Evolutionary conservation across 345 rosid species (phyloP), one percentile per base, ranked within the genome.

Genomic region (Cardamine occulta): DNA sequence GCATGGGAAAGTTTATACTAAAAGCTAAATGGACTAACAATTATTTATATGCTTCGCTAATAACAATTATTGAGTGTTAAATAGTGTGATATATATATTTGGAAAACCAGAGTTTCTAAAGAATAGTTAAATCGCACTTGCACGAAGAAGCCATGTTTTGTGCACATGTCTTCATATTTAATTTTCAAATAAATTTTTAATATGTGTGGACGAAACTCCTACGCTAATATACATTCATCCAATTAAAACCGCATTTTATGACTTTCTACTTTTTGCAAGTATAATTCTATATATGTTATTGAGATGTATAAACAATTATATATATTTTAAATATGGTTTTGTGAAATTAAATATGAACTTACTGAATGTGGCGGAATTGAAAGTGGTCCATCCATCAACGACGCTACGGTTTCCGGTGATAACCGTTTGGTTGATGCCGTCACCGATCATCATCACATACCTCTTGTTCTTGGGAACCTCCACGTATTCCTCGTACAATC

Each of bases 331-430:
- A 32, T 42, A 56, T 12, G 12, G 39, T n/a, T 39, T 39, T 29
- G 72, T 32, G 63, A 42, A 45, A 73, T 7, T 18, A 21, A 13
- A 64, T 44, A 28, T 8, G 66, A 39, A 74, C 80, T 66, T 81
- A 77, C 72, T 80, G 64, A 90, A 92, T 54, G 99, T 92, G 4
- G 97, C 97, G 24, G 99, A 95, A 44, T 89, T 86, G 82, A 92
- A 92, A 28, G 97, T 95, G 26, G 96, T 92, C 99, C 96, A 92
- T 6, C 91, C 91, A 34, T 90, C 99, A 67, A 54, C 96, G 8
- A 86, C 89, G 75, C 92, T 94, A 2, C 87, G 86, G 68, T 90
- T 92, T 7, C 99, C 97, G 14, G 97, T 92, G 53, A 94, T 88
- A 19, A 95, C 61, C 0, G 99, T 95, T 72, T 75, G 85, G 79